Evolutionary conservation across 1,139 yeast genomes (phyloP), one percentile per base, ranked within the genome.

Genomic region (Scheffersomyces stambukii): DNA sequence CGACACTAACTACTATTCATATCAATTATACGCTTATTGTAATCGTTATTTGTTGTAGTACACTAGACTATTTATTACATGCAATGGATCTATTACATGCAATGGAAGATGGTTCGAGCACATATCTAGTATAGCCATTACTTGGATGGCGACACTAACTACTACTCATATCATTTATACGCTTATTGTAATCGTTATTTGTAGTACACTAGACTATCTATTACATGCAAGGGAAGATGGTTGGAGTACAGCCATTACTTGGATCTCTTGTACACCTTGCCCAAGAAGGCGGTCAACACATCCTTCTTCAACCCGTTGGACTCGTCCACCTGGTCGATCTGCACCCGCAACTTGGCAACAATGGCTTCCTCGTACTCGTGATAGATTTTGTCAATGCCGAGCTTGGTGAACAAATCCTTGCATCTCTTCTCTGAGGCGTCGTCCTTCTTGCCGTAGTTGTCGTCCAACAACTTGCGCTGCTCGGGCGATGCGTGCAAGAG

Each of bases 211-310:
- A 10, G 12, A 11, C 25, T 27, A 21, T 21, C 13, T 15, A 27
- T 8, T 13, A 13, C 16, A 13, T 13, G 15, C n/a, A 11, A 6
- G 21, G 19, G 16, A 13, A 8, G 8, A 10, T 17, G 11, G 15
- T 24, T 7, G 13, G 7, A 13, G 19, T 15, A 10, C n/a, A 22
- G 13, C 12, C 12, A 28, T 40, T 76, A 91, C 69, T 89, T 91
- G 38, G 80, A 75, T 62, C 99, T 81, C 70, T 88, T 89, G 77
- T 93, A 91, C 46, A 93, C 84, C 66, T 91, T 93, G 57, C 75
- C 73, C 52, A 93, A 75, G 69, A 93, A 93, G 6, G 79, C 75
- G 24, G 84, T 75, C 50, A 91, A 72, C 16, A 88, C 96, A 26
- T 80, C 83, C 47, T 75, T 77, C 64, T 88, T 89, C 64, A 93